Base-by-base conservation (phyloP, 1,284 basidiomycete genomes). In the Marasmius tenuissimus region DNA sequence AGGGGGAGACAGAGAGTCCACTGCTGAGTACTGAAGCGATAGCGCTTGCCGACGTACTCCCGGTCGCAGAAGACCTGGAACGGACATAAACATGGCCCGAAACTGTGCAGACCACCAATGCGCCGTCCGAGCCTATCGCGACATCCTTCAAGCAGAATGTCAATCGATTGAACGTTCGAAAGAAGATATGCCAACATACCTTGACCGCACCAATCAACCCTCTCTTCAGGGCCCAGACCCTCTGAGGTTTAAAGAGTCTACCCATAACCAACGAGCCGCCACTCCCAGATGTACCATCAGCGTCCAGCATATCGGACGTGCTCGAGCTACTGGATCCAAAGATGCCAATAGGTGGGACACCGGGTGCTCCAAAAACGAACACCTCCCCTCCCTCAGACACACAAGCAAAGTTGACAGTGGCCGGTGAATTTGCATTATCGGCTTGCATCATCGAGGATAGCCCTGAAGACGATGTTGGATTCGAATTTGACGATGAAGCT, bases 71-170 rank as follows among this genome's bases (percentile, higher is more conserved):
- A 35, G 77, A 67, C 14, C 93, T 85, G 18, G 88, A 84, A 33
- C 94, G 88, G 22, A 96, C 84, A 69, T 93, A 98, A 35, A 98
- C 96, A 68, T 98, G 96, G 0, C 97, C 97, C 1, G 96, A 96
- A 67, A 92, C 88, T 0, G 97, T 98, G 75, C 94, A 97, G 48
- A 98, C 84, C 69, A 98, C 91, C 68, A 98, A 85, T 7, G 91
- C 87, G 1, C 96, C 94, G 67, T 98, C 95, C 0, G 87, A 79
- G 14, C 96, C 94, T 20, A 98, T 82, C 0, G 94, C 96, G 8
- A 97, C 91, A 71, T 98, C 96, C 83, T 91, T 71, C 16, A 70
- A 53, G 61, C 49, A 22, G 27, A 18, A 45, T 37, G n/a, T 27
- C 57, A 39, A 47, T 49, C 5, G 42, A 3, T 8, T 38, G 49